Conservation (phyloP, 2,329 filamentous ascomycete species). For the Cytospora piceicola region DNA sequence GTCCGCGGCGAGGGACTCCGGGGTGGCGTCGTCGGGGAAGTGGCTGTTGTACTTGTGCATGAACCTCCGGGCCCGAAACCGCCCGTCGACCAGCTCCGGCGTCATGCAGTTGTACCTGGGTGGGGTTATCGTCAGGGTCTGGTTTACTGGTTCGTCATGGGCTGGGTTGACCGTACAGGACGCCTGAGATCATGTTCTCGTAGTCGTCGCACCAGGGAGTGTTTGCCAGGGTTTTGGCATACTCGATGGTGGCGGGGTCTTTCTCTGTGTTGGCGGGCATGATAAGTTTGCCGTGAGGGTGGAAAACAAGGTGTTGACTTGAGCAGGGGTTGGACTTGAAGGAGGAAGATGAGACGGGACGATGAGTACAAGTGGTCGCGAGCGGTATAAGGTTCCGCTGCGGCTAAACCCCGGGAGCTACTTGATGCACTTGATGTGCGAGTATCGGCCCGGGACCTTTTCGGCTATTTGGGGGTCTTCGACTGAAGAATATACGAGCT, state of each 20-base stretch:
- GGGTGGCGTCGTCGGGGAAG: conserved; percentile 53
- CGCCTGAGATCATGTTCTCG: conserved; percentile 67
- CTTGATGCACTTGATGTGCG: too few relatives aligned
- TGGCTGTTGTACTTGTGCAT: conserved; percentile 63
- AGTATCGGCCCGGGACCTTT: too few relatives aligned
- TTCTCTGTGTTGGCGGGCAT: conserved; percentile 47
- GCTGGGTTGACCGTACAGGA: conserved; percentile 50
- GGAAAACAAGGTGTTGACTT: background rate
- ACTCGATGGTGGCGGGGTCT: conserved; percentile 47
- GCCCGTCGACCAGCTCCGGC: conserved; percentile 53
- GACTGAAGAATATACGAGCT: too few relatives aligned
- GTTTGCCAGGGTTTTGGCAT: conserved; percentile 53
- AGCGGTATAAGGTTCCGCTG: background rate
- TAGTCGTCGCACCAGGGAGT: conserved; percentile 64
- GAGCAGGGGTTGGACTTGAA: background rate
- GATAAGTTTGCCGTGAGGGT: background rate
- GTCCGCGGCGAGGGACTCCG: conserved; percentile 44
- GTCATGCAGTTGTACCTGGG: conserved; percentile 54
- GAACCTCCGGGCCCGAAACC: conserved; percentile 58
- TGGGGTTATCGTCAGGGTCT: conserved; percentile 1
- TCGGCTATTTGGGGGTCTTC: background rate
- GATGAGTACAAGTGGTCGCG: background rate
- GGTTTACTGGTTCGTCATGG: background rate
- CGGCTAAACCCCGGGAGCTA: background rate
- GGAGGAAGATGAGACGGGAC: background rate